A percentile compares a stretch with the other conserved stretches of the same genome.
phyloP scores from a whole-genome alignment of 2,329 filamentous ascomycete species.

The Aspergillus puulaauensis region DNA sequence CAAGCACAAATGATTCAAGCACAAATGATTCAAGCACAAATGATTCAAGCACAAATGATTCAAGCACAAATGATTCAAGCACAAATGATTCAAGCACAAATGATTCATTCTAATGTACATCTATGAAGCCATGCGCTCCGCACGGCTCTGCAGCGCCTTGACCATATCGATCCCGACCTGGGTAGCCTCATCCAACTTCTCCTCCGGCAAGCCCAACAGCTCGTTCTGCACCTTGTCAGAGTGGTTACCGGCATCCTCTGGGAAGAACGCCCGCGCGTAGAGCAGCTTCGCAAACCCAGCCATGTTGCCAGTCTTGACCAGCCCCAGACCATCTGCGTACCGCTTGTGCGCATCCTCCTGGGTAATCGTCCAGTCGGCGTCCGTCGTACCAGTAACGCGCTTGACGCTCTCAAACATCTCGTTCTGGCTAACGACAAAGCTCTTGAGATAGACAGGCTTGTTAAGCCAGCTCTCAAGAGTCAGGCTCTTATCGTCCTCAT shows the following conservation, averaged over 20 bases:
- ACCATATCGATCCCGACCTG: slow-evolving; percentile 49
- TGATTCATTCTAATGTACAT: too few species aligned
- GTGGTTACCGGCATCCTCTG: slow-evolving; percentile 41
- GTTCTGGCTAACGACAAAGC: slow-evolving; percentile 60
- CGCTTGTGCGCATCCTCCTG: slow-evolving; percentile 50
- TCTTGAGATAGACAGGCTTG: slow-evolving; percentile 52
- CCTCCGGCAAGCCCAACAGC: slow-evolving; percentile 56
- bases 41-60: too few species aligned
- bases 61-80: too few species aligned
- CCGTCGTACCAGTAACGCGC: slow-evolving; percentile 57
- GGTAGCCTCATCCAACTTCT: slow-evolving; percentile 59
- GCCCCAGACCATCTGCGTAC: slow-evolving; percentile 48
- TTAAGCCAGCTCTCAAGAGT: slow-evolving; percentile 50
- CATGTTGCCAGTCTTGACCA: slow-evolving; percentile 45
- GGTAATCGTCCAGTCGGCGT: slow-evolving; percentile 61
- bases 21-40: too few species aligned
- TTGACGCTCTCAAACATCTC: slow-evolving; percentile 66
- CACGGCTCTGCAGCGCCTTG: slow-evolving; percentile 27
- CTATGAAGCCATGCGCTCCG: slow-evolving; percentile 27
- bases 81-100: too few species aligned
- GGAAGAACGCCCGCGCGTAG: slow-evolving; percentile 57
- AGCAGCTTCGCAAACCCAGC: slow-evolving; percentile 52
- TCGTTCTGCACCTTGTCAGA: slow-evolving; percentile 53
- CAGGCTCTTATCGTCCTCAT: slow-evolving; percentile 33
- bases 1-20: too few species aligned